phyloP scores from a whole-genome alignment of 805 yeast genomes.

The Saccharomycodes ludwigii region DNA sequence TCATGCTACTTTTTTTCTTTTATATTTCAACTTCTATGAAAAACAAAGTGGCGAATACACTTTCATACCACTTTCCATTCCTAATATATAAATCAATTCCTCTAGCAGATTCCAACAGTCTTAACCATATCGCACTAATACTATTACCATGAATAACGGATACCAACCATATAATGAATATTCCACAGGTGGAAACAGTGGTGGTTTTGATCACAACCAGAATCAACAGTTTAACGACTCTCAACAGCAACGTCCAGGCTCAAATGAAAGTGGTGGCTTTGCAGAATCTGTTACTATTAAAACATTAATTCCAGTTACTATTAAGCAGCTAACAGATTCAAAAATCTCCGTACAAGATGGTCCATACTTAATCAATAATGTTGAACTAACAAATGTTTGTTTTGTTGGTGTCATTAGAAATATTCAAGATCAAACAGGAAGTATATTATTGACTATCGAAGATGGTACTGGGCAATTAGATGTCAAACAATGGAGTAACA shows the following conservation, averaged over 20 bases:
- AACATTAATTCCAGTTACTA: slow-evolving; percentile 54
- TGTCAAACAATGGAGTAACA: slow-evolving; percentile 52
- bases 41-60: too few species aligned
- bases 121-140: too few species aligned
- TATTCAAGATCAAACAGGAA: slow-evolving; percentile 44
- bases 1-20: too few species aligned
- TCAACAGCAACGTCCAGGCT: slow-evolving; percentile 13
- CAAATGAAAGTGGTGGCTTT: slow-evolving; percentile 13
- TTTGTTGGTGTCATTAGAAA: slow-evolving; percentile 63
- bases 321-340: slow-evolving; percentile 57
- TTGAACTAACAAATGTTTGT: slow-evolving; percentile 50
- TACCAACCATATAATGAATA: too few species aligned
- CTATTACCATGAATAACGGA: too few species aligned
- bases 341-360: slow-evolving; percentile 53
- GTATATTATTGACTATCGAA: slow-evolving; percentile 47
- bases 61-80: too few species aligned
- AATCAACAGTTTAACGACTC: too few species aligned
- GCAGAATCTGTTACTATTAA: slow-evolving; percentile 11
- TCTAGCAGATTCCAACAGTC: too few species aligned
- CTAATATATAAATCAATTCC: too few species aligned
- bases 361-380: slow-evolving; percentile 45
- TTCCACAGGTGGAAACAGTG: slow-evolving; percentile 16
- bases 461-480: slow-evolving; percentile 67
- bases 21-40: too few species aligned
- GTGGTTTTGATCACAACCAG: slow-evolving; percentile 21